phyloP scores from a whole-genome alignment of 805 yeast genomes.

The Cyberlindnera petersonii region DNA sequence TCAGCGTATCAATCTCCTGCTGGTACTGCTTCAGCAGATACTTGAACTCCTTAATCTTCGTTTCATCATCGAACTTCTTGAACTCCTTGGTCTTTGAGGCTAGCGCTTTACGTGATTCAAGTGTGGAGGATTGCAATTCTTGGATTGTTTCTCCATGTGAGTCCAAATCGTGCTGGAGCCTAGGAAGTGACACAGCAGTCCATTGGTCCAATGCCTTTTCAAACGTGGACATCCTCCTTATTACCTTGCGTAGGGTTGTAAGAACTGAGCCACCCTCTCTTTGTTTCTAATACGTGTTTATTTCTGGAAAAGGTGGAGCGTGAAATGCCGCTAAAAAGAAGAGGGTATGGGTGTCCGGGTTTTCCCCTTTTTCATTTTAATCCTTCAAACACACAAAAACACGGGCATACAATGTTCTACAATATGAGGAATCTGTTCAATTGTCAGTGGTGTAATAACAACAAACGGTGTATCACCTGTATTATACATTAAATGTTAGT shows the following conservation, averaged over 20 bases:
- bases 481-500: background rate
- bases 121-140: conserved; percentile 62
- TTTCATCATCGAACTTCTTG: conserved; percentile 63
- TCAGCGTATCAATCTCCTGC: conserved; percentile 78
- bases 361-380: background rate
- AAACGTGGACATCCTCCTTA: conserved; percentile 16
- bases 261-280: too few relatives aligned
- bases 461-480: background rate
- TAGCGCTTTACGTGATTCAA: conserved; percentile 67
- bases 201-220: conserved; percentile 62
- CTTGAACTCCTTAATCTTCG: conserved; percentile 62
- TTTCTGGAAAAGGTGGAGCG: too few relatives aligned
- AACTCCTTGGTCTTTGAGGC: conserved; percentile 86
- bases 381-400: background rate
- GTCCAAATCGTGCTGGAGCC: conserved; percentile 70
- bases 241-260: too few relatives aligned
- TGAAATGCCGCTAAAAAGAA: too few relatives aligned
- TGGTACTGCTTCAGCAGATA: conserved; percentile 74
- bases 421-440: too few relatives aligned
- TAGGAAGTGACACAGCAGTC: conserved; percentile 69
- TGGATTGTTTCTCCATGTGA: conserved; percentile 69
- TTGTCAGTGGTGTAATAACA: background rate
- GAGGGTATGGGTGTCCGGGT: background rate
- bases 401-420: background rate
- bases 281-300: too few relatives aligned